Evolutionary conservation across 2,329 filamentous ascomycete genomes (phyloP).

Genomic region (Elsinoe fawcettii): DNA sequence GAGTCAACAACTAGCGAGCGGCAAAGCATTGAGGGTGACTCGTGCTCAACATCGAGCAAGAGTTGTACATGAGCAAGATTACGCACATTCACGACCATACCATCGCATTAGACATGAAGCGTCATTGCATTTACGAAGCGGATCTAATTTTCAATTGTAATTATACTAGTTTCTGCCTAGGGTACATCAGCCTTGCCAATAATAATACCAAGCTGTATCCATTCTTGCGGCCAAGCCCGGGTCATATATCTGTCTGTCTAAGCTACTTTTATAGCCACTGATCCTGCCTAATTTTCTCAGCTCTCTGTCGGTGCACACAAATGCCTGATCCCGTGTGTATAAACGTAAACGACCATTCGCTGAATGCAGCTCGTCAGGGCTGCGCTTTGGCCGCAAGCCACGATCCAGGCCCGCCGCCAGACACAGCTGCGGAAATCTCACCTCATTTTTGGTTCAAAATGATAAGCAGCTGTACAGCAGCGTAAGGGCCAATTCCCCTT

Average conservation of each 20-base stretch:
- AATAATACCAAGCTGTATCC: neutral
- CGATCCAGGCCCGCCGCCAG: neutral
- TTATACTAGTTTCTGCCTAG: neutral
- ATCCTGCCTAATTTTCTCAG: neutral
- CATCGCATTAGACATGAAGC: conserved; percentile 1
- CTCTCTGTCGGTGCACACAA: neutral
- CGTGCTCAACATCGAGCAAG: neutral
- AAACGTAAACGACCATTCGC: neutral
- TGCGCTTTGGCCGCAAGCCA: conserved; percentile 6
- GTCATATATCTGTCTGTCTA: neutral
- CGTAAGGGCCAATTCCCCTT: neutral
- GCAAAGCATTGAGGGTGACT: no score
- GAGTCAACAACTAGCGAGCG: no score
- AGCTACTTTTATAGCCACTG: neutral
- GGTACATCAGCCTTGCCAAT: neutral
- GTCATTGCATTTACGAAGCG: conserved; percentile 3
- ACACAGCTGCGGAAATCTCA: neutral
- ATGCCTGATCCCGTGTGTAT: neutral
- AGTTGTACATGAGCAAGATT: neutral
- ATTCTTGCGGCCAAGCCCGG: neutral
- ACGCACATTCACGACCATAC: conserved; percentile 4
- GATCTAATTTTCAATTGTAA: neutral
- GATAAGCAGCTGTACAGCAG: neutral
- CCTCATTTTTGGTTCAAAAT: neutral
- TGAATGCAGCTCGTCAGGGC: neutral